Evolutionary conservation across 495 filamentous ascomycete genomes (phyloP), one percentile per base, ranked within the genome.

Genomic region (Talaromyces stipitatus): DNA sequence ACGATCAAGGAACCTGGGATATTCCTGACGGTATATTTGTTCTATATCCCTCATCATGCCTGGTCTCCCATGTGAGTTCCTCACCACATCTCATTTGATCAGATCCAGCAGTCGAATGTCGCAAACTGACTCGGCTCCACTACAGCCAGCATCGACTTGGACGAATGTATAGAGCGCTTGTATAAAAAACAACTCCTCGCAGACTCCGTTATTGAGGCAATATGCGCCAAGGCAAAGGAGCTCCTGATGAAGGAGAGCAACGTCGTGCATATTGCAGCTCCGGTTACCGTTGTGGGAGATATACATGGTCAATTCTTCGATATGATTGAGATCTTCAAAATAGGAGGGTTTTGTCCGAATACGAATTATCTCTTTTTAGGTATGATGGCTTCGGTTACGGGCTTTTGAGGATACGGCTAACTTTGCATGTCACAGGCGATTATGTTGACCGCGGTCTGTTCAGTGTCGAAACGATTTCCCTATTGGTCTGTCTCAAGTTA

Each of bases 191-290:
- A 97, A 68, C 80, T 98, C 52, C 79, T 98, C 23, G 94, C 95
- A 47, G 94, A 98, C 73, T 95, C 92, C 7, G 95, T 98, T 43
- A 92, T 98, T 69, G 94, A 98, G 74, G 94, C 95, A 64, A 95
- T 98, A 84, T 98, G 94, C 70, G 91, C 94, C 64, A 98, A 98
- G 71, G 91, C 95, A 11, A 98, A 98, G 62, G 94, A 98, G 72
- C 80, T 97, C 56, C 79, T 98, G 60, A 98, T 98, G 94, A 95
- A 94, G 69, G 94, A 98, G 82, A 97, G 92, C 79, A 98, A 98
- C 77, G 94, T 98, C 50, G 94, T 98, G 43, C 94, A 98, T 68
- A 95, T 98, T 58, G 84, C 85, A 55, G 92, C 94, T 14, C 94
- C 94, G 7, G 90, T 98, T 41, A 98, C 94, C n/a, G 94, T 98